phyloP scores from a whole-genome alignment of 2,329 filamentous ascomycete species.

The Sporothrix inflata region DNA sequence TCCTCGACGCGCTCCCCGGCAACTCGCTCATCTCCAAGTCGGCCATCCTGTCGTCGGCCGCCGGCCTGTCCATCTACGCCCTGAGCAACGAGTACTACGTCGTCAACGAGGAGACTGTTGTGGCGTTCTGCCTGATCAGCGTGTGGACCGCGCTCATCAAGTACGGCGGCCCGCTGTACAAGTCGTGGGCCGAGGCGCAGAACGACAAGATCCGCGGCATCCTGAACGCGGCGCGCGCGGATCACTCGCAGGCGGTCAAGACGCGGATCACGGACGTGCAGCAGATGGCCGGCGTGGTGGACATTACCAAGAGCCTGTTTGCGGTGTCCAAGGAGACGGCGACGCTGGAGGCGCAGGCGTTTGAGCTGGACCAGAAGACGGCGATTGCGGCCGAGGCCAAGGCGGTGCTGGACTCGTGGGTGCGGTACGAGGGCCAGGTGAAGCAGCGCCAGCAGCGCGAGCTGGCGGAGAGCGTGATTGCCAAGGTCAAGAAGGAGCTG shows the following conservation, averaged over 20 bases:
- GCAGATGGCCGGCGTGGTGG: slow-evolving; percentile 91
- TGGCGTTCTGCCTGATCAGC: slow-evolving; percentile 87
- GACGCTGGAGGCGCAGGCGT: slow-evolving; percentile 91
- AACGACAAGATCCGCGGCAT: slow-evolving; percentile 92
- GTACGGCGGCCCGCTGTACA: slow-evolving; percentile 90
- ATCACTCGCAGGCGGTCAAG: slow-evolving; percentile 96
- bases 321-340: slow-evolving; percentile 99
- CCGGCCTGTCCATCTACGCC: slow-evolving; percentile 88
- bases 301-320: slow-evolving; percentile 96
- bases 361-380: slow-evolving; percentile 95
- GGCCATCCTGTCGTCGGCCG: slow-evolving; percentile 90
- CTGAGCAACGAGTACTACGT: slow-evolving; percentile 99
- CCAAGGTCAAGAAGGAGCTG: slow-evolving; percentile 98
- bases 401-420: slow-evolving; percentile 95
- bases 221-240: slow-evolving; percentile 88
- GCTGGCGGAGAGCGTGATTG: slow-evolving; percentile 87
- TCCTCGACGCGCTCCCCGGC: slow-evolving; percentile 90
- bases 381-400: slow-evolving; percentile 92
- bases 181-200: slow-evolving; percentile 87
- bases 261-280: slow-evolving; percentile 90
- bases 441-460: slow-evolving; percentile 99
- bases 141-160: slow-evolving; percentile 93
- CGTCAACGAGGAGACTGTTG: slow-evolving; percentile 97
- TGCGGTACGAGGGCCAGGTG: slow-evolving; percentile 96
- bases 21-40: slow-evolving; percentile 94